These are phyloP conservation scores for Cicer cuneatum DNA, from an alignment of 306 rosid species.

Conservation along the genomic window DNA sequence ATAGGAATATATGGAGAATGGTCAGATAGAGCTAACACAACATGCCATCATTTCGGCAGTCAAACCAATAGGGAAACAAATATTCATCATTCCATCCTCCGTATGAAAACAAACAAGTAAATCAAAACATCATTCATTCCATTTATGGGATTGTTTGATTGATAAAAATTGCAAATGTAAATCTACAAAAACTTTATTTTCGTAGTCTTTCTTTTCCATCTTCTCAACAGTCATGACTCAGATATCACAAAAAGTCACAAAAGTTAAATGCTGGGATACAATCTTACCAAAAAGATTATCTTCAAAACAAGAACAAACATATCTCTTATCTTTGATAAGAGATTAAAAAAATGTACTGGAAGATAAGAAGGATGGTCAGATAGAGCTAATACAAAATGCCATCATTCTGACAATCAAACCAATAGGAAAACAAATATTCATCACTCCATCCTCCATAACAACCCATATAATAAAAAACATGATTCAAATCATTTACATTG, in stretches of 20 bases:
- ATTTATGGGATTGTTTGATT: no score
- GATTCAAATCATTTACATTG: neutral
- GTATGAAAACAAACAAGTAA: neutral
- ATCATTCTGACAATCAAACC: slow-evolving; percentile 56
- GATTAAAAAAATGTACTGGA: neutral
- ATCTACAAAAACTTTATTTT: neutral
- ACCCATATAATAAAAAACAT: neutral
- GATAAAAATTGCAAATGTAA: neutral
- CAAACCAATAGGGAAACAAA: slow-evolving; percentile 57
- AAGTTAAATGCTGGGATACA: no score
- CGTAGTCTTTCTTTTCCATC: no score
- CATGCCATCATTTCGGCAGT: slow-evolving; percentile 50
- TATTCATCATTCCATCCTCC: slow-evolving; percentile 50
- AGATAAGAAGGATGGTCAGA: slow-evolving; percentile 49
- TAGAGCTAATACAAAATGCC: slow-evolving; percentile 54
- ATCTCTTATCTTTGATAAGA: no score
- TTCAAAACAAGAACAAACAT: no score
- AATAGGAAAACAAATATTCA: slow-evolving; percentile 52
- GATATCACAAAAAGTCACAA: neutral
- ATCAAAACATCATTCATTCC: no score
- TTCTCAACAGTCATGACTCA: neutral
- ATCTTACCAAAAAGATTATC: no score
- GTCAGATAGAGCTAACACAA: slow-evolving; percentile 56
- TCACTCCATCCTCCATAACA: slow-evolving; percentile 45
- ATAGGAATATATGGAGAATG: slow-evolving; percentile 32